Percentiles rank a stretch among this genome's conserved stretches.
phyloP scores from a whole-genome alignment of 352 stramenopile species.

The Phytophthora agathidicida region DNA sequence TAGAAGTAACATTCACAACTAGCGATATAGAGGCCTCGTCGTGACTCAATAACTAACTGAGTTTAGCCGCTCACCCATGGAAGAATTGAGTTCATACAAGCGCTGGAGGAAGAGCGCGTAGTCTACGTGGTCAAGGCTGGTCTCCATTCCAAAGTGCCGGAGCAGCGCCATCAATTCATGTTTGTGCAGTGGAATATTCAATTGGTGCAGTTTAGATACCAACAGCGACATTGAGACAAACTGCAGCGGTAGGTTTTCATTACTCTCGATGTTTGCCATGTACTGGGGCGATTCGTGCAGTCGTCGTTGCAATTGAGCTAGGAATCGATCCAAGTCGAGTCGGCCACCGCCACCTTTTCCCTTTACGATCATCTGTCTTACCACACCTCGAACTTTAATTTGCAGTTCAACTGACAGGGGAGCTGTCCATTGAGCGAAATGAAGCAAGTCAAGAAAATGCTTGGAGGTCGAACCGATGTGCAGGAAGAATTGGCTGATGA shows the following conservation, averaged over 20 bases:
- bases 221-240: conserved; percentile 36
- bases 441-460: conserved; percentile 48
- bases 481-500: conserved; percentile 61
- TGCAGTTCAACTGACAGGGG: conserved; percentile 41
- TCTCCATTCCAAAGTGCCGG: conserved; percentile 64
- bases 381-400: conserved; percentile 37
- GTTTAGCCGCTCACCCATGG: too few species aligned
- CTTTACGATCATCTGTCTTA: conserved; percentile 49
- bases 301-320: conserved; percentile 39
- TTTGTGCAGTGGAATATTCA: conserved; percentile 49
- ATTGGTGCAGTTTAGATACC: conserved; percentile 48
- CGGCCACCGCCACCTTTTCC: conserved; percentile 52
- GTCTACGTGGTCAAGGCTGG: conserved; percentile 41
- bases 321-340: conserved; percentile 58
- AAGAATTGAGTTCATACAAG: conserved; percentile 41
- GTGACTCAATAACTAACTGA: too few species aligned
- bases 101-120: conserved; percentile 47
- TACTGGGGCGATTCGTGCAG: conserved; percentile 36
- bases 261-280: background rate
- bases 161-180: conserved; percentile 41
- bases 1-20: background rate
- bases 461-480: conserved; percentile 49
- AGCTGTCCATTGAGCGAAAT: conserved; percentile 50
- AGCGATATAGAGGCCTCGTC: too few species aligned
- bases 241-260: background rate